A percentile compares a stretch with the other conserved stretches of the same genome.
Evolutionary conservation across 805 yeast species (phyloP).

Genomic region (Nematodospora valgi): DNA sequence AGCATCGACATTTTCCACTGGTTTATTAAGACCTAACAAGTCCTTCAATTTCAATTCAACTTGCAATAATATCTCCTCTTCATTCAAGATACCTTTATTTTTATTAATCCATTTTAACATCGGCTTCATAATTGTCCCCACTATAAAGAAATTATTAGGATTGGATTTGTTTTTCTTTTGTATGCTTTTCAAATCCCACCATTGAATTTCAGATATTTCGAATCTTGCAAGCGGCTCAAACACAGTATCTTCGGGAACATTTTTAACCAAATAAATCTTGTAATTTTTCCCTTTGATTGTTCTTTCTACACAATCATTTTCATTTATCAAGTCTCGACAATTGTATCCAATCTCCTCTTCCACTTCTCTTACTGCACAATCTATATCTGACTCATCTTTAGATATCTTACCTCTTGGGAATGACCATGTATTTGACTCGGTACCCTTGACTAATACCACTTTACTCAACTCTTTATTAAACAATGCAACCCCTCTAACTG

Average conservation of each 20-base stretch:
- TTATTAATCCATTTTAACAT: constrained; percentile 53
- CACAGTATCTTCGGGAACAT: constrained; percentile 71
- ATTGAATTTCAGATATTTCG: constrained; percentile 80
- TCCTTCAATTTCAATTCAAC: constrained; percentile 66
- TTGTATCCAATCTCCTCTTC: constrained; percentile 94
- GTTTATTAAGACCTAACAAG: constrained; percentile 51
- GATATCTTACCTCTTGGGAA: constrained; percentile 97
- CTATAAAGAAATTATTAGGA: constrained; percentile 41
- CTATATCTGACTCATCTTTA: constrained; percentile 83
- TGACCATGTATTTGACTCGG: constrained; percentile 80
- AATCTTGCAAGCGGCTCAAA: constrained; percentile 83
- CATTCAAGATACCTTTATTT: constrained; percentile 47
- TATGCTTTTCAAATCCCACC: constrained; percentile 58
- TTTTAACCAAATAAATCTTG: constrained; percentile 72
- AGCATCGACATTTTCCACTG: constrained; percentile 48
- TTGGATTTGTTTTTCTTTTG: constrained; percentile 39
- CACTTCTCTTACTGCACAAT: constrained; percentile 90
- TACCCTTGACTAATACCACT: constrained; percentile 78
- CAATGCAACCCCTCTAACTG: constrained; percentile 94
- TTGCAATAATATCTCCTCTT: constrained; percentile 54
- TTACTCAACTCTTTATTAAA: constrained; percentile 69
- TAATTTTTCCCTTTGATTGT: constrained; percentile 81
- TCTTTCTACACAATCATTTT: constrained; percentile 74
- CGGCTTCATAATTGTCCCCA: constrained; percentile 49
- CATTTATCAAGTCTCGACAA: constrained; percentile 61